These are phyloP conservation scores for Irpex sp. DNA, from an alignment of 1,284 basidiomycete genomes.

Conservation along the genomic window DNA sequence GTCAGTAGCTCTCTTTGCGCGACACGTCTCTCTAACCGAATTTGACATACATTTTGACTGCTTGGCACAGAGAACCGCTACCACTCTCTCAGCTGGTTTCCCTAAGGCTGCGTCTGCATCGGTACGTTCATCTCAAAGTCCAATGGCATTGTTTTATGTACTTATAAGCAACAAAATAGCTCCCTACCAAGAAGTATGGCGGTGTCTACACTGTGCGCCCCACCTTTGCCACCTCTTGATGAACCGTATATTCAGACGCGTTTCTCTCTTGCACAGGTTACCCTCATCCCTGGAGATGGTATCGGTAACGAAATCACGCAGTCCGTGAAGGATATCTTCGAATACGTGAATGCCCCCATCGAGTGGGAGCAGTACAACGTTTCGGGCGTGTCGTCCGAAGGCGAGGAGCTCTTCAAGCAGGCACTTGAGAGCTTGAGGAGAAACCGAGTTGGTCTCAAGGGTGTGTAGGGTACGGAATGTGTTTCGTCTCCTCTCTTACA, in stretches of 20 bases:
- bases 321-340: constrained; percentile 99
- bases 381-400: constrained; percentile 91
- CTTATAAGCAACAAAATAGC: constrained; percentile 37
- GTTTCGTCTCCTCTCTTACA: not conserved
- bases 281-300: constrained; percentile 95
- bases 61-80: constrained; percentile 57
- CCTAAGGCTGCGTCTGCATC: constrained; percentile 52
- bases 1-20: constrained; percentile 36
- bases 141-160: not conserved
- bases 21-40: not conserved
- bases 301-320: constrained; percentile 97
- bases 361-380: constrained; percentile 99
- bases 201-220: constrained; percentile 80
- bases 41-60: constrained; percentile 2
- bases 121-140: constrained; percentile 17
- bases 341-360: constrained; percentile 96
- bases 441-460: constrained; percentile 98
- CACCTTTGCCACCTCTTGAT: constrained; percentile 20
- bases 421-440: constrained; percentile 96
- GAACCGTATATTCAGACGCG: constrained; percentile 16
- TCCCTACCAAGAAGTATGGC: constrained; percentile 87
- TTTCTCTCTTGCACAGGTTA: constrained; percentile 54
- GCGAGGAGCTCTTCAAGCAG: constrained; percentile 95
- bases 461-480: constrained; percentile 41
- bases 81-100: constrained; percentile 79